A percentile compares a stretch with the other conserved stretches of the same genome.
phyloP scores from a whole-genome alignment of 2,329 filamentous ascomycete species.

The Mycogone perniciosa region DNA sequence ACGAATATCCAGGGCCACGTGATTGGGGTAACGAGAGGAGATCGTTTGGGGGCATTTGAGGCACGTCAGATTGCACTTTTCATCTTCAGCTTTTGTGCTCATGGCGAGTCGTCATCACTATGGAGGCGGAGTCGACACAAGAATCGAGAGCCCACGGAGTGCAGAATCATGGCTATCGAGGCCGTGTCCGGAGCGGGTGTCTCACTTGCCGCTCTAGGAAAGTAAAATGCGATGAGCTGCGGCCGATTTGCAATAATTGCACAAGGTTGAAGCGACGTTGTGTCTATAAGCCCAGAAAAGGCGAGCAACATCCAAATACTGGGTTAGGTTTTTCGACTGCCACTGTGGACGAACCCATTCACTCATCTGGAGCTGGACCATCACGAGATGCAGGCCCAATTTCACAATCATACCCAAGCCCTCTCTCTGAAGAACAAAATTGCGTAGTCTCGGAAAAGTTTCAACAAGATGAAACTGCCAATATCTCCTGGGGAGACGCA shows the following conservation, averaged over 20 bases:
- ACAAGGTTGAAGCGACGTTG: constrained; percentile 13
- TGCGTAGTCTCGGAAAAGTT: background rate
- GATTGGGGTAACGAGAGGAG: too few relatives aligned
- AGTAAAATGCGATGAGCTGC: constrained; percentile 17
- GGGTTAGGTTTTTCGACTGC: too few relatives aligned
- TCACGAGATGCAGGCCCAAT: background rate
- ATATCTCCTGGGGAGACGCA: background rate
- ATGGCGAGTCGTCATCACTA: too few relatives aligned
- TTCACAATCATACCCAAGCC: constrained; percentile 1
- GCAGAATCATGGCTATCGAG: constrained; percentile 13
- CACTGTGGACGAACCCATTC: background rate
- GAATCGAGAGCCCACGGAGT: background rate
- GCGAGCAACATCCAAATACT: background rate
- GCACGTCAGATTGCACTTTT: too few relatives aligned
- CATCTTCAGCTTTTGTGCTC: too few relatives aligned
- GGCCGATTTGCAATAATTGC: constrained; percentile 15
- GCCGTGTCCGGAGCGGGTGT: constrained; percentile 18
- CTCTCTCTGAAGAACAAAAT: background rate
- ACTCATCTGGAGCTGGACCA: background rate
- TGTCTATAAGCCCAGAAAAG: constrained; percentile 13
- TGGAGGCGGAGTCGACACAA: background rate
- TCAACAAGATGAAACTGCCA: background rate
- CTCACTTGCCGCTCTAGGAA: constrained; percentile 18
- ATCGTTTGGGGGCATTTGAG: too few relatives aligned
- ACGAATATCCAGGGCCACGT: too few relatives aligned